phyloP scores from a whole-genome alignment of 1,284 basidiomycete genomes.

The Puccinia horiana region DNA sequence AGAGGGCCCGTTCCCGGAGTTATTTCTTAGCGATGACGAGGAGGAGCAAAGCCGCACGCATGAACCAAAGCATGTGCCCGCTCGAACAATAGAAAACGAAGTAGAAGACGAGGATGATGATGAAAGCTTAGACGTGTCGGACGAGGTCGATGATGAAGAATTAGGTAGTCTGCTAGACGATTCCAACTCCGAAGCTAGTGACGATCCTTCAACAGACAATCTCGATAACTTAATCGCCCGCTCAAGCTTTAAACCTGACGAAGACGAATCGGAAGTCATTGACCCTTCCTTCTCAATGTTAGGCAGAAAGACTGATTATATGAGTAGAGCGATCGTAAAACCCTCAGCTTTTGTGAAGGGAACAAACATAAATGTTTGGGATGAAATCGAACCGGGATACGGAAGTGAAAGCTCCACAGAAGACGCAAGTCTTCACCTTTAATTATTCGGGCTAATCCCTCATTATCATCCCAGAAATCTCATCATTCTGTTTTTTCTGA shows the following conservation, averaged over 20 bases:
- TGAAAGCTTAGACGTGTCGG: constrained; percentile 27
- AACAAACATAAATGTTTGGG: constrained; percentile 77
- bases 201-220: constrained; percentile 23
- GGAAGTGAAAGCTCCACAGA: constrained; percentile 96
- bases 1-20: constrained; percentile 62
- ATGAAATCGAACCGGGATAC: constrained; percentile 92
- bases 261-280: constrained; percentile 64
- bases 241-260: constrained; percentile 59
- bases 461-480: not conserved
- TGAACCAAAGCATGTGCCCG: constrained; percentile 19
- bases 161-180: constrained; percentile 41
- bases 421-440: constrained; percentile 68
- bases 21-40: constrained; percentile 58
- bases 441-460: constrained; percentile 1
- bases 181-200: constrained; percentile 4
- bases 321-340: constrained; percentile 59
- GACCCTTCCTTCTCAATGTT: constrained; percentile 63
- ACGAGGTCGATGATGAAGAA: constrained; percentile 47
- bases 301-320: constrained; percentile 57
- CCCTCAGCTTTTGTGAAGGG: constrained; percentile 77
- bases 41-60: not conserved
- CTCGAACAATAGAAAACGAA: constrained; percentile 15
- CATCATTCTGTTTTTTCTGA: not conserved
- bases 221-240: constrained; percentile 51
- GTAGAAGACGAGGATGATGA: constrained; percentile 21